phyloP scores from a whole-genome alignment of 192 early-diverging fungal species.

The Coemansia sp. region DNA sequence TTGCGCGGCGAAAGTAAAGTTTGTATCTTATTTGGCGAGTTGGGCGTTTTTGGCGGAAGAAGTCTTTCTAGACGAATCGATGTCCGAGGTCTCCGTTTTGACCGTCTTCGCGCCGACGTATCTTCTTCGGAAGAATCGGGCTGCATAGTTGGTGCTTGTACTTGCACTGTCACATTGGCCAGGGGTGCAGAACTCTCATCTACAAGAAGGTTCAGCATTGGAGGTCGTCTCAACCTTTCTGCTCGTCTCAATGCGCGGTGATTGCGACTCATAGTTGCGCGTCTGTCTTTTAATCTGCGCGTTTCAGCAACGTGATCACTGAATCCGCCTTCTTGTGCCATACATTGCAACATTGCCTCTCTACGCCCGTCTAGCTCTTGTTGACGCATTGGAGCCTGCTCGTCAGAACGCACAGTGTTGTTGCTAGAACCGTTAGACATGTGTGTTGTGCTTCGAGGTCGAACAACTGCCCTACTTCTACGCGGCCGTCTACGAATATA shows the following conservation, averaged over 20 bases:
- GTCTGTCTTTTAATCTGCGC: background rate
- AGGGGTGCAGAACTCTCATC: background rate
- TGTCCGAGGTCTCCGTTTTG: conserved; percentile 8
- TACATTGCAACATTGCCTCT: background rate
- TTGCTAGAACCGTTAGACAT: conserved; percentile 1
- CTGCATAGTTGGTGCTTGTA: background rate
- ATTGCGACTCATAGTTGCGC: background rate
- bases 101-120: background rate
- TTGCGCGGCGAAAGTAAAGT: background rate
- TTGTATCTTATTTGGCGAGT: background rate
- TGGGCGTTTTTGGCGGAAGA: conserved; percentile 17
- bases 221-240: background rate
- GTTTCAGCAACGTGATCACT: conserved; percentile 8
- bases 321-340: conserved; percentile 9
- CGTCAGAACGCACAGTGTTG: conserved; percentile 6
- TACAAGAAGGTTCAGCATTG: background rate
- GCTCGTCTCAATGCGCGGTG: background rate
- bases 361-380: background rate
- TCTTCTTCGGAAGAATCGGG: background rate
- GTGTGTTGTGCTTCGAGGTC: conserved; percentile 1
- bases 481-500: background rate
- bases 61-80: conserved; percentile 27
- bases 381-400: background rate
- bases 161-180: background rate
- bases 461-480: conserved; percentile 3